phyloP scores from a whole-genome alignment of 2,329 filamentous ascomycete species.

The Metarhizium brunneum region DNA sequence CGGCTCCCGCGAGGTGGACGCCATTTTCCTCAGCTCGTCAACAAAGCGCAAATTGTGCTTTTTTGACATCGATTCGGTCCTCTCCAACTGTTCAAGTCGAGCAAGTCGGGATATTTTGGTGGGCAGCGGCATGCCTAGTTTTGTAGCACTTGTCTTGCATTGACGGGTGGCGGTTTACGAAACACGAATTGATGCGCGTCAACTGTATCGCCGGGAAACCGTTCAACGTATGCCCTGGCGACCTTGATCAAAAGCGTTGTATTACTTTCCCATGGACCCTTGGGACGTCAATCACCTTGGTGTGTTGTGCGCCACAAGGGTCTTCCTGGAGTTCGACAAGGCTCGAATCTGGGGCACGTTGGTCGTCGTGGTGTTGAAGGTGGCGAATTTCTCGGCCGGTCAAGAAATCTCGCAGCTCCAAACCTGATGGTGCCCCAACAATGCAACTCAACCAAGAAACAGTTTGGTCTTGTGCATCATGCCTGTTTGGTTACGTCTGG shows the following conservation, averaged over 20 bases:
- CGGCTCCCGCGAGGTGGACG: background rate
- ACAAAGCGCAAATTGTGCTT: no score
- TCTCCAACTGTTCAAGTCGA: no score
- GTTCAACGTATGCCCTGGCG: no score
- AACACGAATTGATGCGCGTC: no score
- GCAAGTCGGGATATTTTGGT: no score
- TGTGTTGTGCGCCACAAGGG: constrained; percentile 1
- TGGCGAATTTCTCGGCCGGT: background rate
- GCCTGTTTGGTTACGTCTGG: no score
- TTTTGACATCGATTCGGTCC: no score
- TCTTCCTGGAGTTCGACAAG: background rate
- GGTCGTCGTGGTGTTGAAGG: background rate
- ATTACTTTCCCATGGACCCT: background rate
- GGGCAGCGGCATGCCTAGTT: background rate
- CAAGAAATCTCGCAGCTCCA: background rate
- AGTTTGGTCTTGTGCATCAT: no score
- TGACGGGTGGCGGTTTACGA: no score
- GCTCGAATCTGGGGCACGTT: background rate
- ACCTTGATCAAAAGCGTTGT: background rate
- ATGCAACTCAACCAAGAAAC: background rate
- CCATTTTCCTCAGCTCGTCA: no score
- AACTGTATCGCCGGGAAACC: no score
- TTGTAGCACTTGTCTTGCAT: background rate
- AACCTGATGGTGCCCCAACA: constrained; percentile 2
- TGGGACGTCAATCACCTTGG: background rate